Evolutionary conservation across 352 stramenopile species (phyloP).

Genomic region (Globisporangium recalcitrans): DNA sequence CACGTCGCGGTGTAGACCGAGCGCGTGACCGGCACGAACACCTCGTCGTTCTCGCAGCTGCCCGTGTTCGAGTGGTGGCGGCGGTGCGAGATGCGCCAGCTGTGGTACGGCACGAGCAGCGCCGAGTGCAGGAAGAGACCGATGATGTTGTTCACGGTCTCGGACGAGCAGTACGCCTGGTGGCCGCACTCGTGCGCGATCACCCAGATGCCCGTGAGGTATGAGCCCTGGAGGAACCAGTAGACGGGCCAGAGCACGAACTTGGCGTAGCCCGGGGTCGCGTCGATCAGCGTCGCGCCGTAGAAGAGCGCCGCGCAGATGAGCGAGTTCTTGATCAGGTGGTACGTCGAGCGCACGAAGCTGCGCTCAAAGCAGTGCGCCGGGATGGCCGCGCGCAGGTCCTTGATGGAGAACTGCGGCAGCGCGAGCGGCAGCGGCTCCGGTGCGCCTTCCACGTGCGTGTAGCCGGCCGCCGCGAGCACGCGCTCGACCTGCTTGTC

Average conservation of each 20-base stretch:
- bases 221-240: slow-evolving; percentile 96
- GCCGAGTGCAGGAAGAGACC: slow-evolving; percentile 95
- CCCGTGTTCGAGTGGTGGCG: slow-evolving; percentile 96
- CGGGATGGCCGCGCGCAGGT: slow-evolving; percentile 90
- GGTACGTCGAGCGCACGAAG: slow-evolving; percentile 87
- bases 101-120: slow-evolving; percentile 98
- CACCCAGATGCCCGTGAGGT: slow-evolving; percentile 97
- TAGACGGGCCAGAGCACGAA: slow-evolving; percentile 91
- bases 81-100: slow-evolving; percentile 95
- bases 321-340: slow-evolving; percentile 89
- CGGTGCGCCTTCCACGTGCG: slow-evolving; percentile 65
- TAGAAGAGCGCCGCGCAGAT: slow-evolving; percentile 90
- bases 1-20: slow-evolving; percentile 51
- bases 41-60: slow-evolving; percentile 95
- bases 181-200: slow-evolving; percentile 97
- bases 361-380: slow-evolving; percentile 96
- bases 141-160: slow-evolving; percentile 94
- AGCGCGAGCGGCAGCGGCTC: slow-evolving; percentile 74
- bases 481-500: slow-evolving; percentile 24
- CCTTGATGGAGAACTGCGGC: slow-evolving; percentile 85
- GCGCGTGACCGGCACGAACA: slow-evolving; percentile 91
- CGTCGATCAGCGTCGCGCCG: slow-evolving; percentile 71
- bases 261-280: slow-evolving; percentile 4
- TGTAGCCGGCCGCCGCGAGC: slow-evolving; percentile 63
- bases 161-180: slow-evolving; percentile 92